Base-by-base conservation (phyloP, 805 yeast species). In the Candida lessepsii region DNA sequence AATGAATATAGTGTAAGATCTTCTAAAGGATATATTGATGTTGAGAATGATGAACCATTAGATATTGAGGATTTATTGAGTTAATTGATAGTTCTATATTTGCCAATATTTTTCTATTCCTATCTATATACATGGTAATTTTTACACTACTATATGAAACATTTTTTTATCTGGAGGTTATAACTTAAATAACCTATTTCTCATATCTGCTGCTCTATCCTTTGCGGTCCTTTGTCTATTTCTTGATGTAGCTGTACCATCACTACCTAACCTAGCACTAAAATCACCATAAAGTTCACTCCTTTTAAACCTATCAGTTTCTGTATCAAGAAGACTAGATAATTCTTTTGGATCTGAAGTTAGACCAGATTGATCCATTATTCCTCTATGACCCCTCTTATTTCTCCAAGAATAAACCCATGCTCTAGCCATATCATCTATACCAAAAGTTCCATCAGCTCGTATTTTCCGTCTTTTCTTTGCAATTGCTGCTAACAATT, bases 321-420 rank as follows among this genome's bases (percentile, higher is more conserved):
- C 75, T 16, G 43, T 46, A 13, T 57, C 53, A 29, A 56, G 47
- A 27, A 61, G 41, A 29, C 44, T 38, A 27, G 46, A 50, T 24
- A 65, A 45, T 8, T 57, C 56, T 3, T 49, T 44, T 3, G 55
- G 58, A 29, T 58, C 56, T 8, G 51, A 42, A 17, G 56, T 31
- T 18, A 69, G 62, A 3, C 69, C 63, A 5, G 52, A 54, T 32
- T 54, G 46, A 41, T 69, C 75, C 45, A 69, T 66, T 11, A 66
- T 49, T 1, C 67, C 70, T 25, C 45, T 50, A 43, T 56, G 61
- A 18, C 46, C 43, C n/a, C 45, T 36, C 29, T 43, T 64, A 44
- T 72, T 78, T 42, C 76, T 70, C 79, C 84, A 81, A 20, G 70
- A 56, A 43, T 77, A 77, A 2, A 81, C 61, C 80, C 89, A 77